Conservation (phyloP, 2,329 filamentous ascomycete genomes). For the Colletotrichum graminicola region DNA sequence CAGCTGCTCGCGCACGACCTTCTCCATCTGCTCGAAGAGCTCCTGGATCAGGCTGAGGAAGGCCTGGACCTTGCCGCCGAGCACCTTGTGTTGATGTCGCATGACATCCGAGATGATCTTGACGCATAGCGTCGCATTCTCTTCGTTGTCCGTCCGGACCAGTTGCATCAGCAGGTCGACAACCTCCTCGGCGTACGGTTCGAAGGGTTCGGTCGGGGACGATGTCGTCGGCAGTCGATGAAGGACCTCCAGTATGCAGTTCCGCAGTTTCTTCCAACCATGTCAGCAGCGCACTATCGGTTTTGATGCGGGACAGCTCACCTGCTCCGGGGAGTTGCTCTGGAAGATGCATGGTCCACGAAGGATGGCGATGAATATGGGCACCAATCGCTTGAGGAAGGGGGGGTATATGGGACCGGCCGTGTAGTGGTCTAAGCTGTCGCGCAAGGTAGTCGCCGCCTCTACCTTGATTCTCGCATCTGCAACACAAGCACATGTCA, state of each 20-base stretch:
- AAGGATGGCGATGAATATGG: conserved; percentile 87
- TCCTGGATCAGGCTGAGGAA: conserved; percentile 95
- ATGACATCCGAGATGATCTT: conserved; percentile 98
- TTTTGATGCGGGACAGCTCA: conserved; percentile 54
- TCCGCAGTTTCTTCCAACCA: conserved; percentile 79
- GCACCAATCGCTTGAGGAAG: conserved; percentile 90
- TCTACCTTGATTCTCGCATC: conserved; percentile 86
- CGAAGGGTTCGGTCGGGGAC: conserved; percentile 82
- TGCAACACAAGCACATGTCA: conserved; percentile 53
- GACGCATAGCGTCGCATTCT: conserved; percentile 98
- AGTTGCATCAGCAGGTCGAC: conserved; percentile 91
- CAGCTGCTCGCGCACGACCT: conserved; percentile 94
- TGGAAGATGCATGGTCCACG: conserved; percentile 90
- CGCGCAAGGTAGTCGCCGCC: conserved; percentile 86
- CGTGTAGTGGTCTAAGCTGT: conserved; percentile 91
- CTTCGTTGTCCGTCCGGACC: conserved; percentile 93
- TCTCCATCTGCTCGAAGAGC: conserved; percentile 94
- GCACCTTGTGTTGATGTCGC: conserved; percentile 88
- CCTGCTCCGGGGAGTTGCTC: conserved; percentile 90
- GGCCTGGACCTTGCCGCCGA: conserved; percentile 82
- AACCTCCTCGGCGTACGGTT: conserved; percentile 88
- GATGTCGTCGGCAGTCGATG: conserved; percentile 82
- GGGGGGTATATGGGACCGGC: conserved; percentile 79
- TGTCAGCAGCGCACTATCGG: conserved; percentile 42
- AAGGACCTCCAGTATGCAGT: conserved; percentile 93